Conservation (phyloP, 257 asterid genomes). For the Solanum etuberosum region DNA sequence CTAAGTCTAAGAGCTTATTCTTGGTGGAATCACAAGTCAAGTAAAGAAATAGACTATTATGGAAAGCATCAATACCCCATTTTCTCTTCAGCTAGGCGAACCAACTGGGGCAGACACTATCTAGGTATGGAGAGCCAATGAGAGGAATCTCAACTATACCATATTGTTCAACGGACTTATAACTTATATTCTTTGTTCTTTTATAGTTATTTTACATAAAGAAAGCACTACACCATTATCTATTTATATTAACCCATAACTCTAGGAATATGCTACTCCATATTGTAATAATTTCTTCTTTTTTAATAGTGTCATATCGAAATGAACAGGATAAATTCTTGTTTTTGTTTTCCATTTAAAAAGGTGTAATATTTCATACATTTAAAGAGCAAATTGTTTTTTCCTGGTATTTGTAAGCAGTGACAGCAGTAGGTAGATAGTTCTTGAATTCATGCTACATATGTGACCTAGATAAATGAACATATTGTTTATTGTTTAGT, state of each 20-base stretch:
- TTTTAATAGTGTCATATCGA: neutral
- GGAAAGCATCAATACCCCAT: neutral
- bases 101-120: neutral
- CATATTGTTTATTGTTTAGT: neutral
- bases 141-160: neutral
- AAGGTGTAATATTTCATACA: neutral
- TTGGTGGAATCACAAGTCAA: neutral
- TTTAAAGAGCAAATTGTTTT: neutral
- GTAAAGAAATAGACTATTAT: neutral
- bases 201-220: neutral
- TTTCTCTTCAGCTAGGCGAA: neutral
- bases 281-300: neutral
- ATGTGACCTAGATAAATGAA: neutral
- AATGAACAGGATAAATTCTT: neutral
- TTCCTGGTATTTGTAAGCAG: neutral
- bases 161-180: neutral
- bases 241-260: neutral
- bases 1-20: neutral
- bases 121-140: neutral
- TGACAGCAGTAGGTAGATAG: neutral
- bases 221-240: neutral
- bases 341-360: neutral
- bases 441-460: neutral
- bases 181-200: neutral
- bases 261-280: neutral